Conservation (phyloP, 176 grass and related monocot species). For the Eleusine coracana region DNA sequence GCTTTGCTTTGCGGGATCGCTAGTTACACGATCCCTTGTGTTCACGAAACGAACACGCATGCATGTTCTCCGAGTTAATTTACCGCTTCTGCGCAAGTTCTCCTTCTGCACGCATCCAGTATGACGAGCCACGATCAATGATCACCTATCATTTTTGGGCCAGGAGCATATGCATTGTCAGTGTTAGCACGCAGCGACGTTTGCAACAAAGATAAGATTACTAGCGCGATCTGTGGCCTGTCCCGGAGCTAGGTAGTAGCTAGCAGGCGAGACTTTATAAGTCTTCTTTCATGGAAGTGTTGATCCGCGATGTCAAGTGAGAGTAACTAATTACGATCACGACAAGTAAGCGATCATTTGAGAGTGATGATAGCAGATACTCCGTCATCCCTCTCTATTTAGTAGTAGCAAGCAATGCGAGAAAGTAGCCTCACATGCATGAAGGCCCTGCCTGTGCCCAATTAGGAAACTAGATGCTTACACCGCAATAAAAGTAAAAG, state of each 20-base stretch:
- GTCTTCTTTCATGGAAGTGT: neutral
- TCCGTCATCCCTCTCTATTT: neutral
- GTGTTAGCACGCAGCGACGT: constrained; percentile 13
- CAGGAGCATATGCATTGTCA: neutral
- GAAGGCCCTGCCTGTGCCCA: neutral
- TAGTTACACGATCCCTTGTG: neutral
- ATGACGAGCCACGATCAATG: neutral
- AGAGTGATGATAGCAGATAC: neutral
- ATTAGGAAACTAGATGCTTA: constrained; percentile 16
- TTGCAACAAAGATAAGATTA: constrained; percentile 5
- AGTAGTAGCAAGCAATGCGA: constrained; percentile 5
- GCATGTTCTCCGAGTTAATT: neutral
- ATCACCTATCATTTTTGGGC: constrained; percentile 8
- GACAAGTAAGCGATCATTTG: neutral
- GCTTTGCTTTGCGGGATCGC: neutral
- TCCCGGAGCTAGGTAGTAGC: neutral
- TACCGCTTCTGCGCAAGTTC: constrained; percentile 20
- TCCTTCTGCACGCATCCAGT: constrained; percentile 16
- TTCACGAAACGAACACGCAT: neutral
- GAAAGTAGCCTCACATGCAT: neutral
- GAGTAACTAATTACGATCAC: neutral
- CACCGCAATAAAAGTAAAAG: neutral
- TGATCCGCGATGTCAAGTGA: constrained; percentile 5
- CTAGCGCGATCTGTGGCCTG: neutral
- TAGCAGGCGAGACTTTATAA: neutral